These are phyloP conservation scores for Agrostemma githago DNA, from an alignment of 148 eudicot genomes.

Conservation along the genomic window DNA sequence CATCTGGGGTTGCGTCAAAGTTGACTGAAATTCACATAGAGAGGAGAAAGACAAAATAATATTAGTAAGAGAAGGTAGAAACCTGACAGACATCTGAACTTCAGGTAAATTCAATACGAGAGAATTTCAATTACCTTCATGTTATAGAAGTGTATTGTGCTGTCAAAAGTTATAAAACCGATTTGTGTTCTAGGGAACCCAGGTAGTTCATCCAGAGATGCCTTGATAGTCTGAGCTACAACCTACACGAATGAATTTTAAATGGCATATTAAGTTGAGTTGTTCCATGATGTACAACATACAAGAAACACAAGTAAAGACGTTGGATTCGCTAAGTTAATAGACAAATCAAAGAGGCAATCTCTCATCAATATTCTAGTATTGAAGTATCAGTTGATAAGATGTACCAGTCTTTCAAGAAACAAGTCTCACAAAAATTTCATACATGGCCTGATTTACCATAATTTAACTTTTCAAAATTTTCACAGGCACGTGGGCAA, in stretches of 20 bases:
- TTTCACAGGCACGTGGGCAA: background rate
- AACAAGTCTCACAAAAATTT: background rate
- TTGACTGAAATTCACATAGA: constrained; percentile 57
- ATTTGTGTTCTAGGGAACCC: constrained; percentile 89
- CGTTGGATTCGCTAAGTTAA: background rate
- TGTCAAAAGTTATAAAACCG: constrained; percentile 95
- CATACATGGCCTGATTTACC: background rate
- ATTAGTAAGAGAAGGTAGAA: background rate
- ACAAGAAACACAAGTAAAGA: background rate
- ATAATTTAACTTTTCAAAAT: background rate
- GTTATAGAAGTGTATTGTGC: constrained; percentile 91
- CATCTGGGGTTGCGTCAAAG: constrained; percentile 97
- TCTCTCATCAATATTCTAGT: constrained; percentile 3
- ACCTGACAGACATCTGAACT: constrained; percentile 1
- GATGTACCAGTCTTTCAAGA: background rate
- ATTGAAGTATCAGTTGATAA: background rate
- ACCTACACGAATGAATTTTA: constrained; percentile 45
- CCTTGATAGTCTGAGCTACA: constrained; percentile 85
- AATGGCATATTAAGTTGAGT: constrained; percentile 11
- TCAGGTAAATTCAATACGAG: constrained; percentile 1
- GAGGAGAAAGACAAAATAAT: constrained; percentile 17
- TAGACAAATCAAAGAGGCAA: background rate
- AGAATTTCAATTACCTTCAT: constrained; percentile 64
- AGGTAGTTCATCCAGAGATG: constrained; percentile 78
- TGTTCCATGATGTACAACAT: background rate